Evolutionary conservation across 2,329 filamentous ascomycete species (phyloP).

Genomic region (Corniculantispora saksenae): DNA sequence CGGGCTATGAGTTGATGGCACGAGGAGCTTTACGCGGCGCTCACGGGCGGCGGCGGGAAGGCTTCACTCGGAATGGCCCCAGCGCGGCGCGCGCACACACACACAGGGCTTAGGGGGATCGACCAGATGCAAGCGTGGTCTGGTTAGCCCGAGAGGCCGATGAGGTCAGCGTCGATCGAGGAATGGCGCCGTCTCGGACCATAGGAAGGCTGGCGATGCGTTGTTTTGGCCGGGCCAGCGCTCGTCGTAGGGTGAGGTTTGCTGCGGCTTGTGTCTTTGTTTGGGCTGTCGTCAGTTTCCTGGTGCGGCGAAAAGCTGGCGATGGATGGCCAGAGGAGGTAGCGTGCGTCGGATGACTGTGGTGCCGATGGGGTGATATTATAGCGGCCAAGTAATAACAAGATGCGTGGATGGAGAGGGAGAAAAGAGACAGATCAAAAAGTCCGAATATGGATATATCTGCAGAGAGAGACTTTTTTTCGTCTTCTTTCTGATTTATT

Average conservation of each 20-base stretch:
- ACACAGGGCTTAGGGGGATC: not conserved
- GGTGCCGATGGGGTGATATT: conserved; percentile 10
- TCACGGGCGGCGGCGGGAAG: not conserved
- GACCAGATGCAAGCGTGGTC: not conserved
- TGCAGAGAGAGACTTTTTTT: conserved; percentile 5
- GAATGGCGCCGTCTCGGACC: not conserved
- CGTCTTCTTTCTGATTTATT: not conserved
- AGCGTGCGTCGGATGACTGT: conserved; percentile 8
- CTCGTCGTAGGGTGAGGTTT: too few relatives aligned
- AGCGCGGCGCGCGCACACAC: too few relatives aligned
- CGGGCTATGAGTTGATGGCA: not conserved
- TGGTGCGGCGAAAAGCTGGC: not conserved
- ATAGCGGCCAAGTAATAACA: not conserved
- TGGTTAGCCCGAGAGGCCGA: not conserved
- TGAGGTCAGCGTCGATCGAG: not conserved
- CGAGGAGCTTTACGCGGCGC: not conserved
- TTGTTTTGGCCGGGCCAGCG: too few relatives aligned
- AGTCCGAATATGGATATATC: not conserved
- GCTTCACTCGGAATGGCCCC: too few relatives aligned
- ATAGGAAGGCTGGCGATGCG: too few relatives aligned
- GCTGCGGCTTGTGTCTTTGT: too few relatives aligned
- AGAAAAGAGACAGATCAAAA: not conserved
- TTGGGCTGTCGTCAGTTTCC: conserved; percentile 3
- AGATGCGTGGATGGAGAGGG: not conserved
- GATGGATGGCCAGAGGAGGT: not conserved